These are phyloP conservation scores for Cenchrus americanus DNA, from an alignment of 176 grass and related monocot species.

Conservation along the genomic window DNA sequence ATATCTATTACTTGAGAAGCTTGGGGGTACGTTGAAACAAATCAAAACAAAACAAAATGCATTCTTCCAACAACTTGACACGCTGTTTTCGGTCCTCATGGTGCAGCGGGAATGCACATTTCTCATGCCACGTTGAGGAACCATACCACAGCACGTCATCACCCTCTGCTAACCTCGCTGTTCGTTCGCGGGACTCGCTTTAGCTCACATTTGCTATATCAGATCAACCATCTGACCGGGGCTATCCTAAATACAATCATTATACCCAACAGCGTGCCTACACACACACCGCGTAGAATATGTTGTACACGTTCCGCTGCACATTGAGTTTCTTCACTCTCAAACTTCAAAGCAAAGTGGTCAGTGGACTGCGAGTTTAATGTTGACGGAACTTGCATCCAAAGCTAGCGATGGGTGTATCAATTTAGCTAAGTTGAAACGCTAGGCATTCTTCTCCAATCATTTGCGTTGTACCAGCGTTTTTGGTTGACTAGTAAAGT, in stretches of 20 bases:
- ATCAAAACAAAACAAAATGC: conserved; percentile 1
- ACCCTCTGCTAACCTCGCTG: conserved; percentile 14
- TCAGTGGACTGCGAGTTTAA: background rate
- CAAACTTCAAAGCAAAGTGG: background rate
- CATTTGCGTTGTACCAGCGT: background rate
- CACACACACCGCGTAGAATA: background rate
- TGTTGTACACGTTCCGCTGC: background rate
- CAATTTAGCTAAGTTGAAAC: background rate
- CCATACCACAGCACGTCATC: conserved; percentile 8
- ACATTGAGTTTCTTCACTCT: background rate
- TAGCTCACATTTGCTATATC: background rate
- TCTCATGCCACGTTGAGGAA: conserved; percentile 37
- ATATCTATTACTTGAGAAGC: conserved; percentile 37
- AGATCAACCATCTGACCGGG: background rate
- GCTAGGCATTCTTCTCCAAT: background rate
- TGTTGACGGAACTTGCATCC: background rate
- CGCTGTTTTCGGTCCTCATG: conserved; percentile 4
- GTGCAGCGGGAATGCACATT: conserved; percentile 20
- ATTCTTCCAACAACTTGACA: conserved; percentile 27
- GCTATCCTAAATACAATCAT: background rate
- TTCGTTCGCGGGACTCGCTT: background rate
- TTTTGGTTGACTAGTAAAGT: too few relatives aligned
- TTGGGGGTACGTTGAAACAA: conserved; percentile 32
- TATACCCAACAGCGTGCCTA: background rate
- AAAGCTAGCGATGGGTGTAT: background rate